Base-by-base conservation (phyloP, 305 asterid genomes). In the Fraxinus latifolia region DNA sequence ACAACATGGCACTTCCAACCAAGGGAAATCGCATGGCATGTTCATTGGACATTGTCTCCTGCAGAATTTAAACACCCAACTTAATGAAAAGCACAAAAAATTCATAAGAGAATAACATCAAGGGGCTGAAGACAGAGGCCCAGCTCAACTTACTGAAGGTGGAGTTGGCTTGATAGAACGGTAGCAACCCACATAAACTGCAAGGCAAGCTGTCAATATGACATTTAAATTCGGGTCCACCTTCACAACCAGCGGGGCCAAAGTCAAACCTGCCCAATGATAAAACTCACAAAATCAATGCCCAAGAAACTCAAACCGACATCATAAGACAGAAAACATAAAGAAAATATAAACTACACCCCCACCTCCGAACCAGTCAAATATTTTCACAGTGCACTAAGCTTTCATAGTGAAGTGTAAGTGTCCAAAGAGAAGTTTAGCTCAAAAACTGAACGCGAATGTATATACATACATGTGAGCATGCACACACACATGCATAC, bases 41-140 rank as follows among this genome's bases (percentile, higher is more conserved):
- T 89, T 94, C 98, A 7, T 88, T 93, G 80, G 98, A 95, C 98
- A 95, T 94, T 11, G 97, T 91, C 88, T 95, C 99, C 99, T 95
- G 87, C 83, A 90, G 85, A 79, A 71, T 76, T 15, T 5, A 77
- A 82, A 60, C 60, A 32, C 77, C 87, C 37, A 68, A 67, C 65
- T 81, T 65, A 80, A 81, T 27, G 19, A 75, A 74, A 58, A n/a
- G 44, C 37, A 74, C 47, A 79, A 80, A 65, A 72, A 72, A 39
- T 23, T 29, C 79, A 17, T 1, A 55, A 21, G 32, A 47, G 19
- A 44, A 37, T 50, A 39, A 53, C 11, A 34, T 25, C 65, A 83
- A 33, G 81, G 44, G 32, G 31, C 39, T 67, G 67, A 76, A 42
- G 37, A 74, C n/a, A 62, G n/a, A 62, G 7, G 29, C 33, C 32